Evolutionary conservation across 2,329 filamentous ascomycete species (phyloP).

Genomic region (Myriosclerotinia curreyana): DNA sequence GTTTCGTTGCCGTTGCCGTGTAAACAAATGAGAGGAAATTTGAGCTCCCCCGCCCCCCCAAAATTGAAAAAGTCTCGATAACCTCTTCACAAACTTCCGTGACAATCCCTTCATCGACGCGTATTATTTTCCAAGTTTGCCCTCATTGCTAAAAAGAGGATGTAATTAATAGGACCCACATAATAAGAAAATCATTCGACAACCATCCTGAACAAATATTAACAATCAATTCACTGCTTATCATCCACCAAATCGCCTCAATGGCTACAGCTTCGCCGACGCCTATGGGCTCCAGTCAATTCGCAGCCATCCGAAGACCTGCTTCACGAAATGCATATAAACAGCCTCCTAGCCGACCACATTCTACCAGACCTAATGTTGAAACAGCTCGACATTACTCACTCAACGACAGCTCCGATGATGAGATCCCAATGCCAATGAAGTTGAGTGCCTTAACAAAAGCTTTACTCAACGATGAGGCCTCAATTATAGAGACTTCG

Average conservation of each 20-base stretch:
- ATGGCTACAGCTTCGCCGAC: constrained; percentile 57
- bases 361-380: constrained; percentile 28
- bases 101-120: neutral
- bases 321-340: constrained; percentile 53
- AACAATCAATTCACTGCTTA: constrained; percentile 4
- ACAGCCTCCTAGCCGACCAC: constrained; percentile 49
- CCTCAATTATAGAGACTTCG: constrained; percentile 34
- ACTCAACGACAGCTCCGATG: constrained; percentile 84
- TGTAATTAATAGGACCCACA: constrained; percentile 31
- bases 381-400: constrained; percentile 46
- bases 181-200: constrained; percentile 24
- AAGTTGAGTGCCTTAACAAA: constrained; percentile 92
- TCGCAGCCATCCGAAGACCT: constrained; percentile 50
- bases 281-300: constrained; percentile 50
- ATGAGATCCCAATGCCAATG: constrained; percentile 83
- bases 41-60: neutral
- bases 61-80: neutral
- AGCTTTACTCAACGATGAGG: constrained; percentile 68
- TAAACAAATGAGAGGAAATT: neutral
- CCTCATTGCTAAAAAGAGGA: constrained; percentile 24
- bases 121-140: constrained; percentile 25
- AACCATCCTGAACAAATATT: constrained; percentile 21
- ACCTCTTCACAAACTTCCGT: neutral
- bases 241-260: constrained; percentile 9
- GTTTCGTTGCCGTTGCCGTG: neutral